A percentile compares a stretch with the other conserved stretches of the same genome.
Conservation (phyloP, 139 green algal genomes). For the Picochlorum sp. region DNA sequence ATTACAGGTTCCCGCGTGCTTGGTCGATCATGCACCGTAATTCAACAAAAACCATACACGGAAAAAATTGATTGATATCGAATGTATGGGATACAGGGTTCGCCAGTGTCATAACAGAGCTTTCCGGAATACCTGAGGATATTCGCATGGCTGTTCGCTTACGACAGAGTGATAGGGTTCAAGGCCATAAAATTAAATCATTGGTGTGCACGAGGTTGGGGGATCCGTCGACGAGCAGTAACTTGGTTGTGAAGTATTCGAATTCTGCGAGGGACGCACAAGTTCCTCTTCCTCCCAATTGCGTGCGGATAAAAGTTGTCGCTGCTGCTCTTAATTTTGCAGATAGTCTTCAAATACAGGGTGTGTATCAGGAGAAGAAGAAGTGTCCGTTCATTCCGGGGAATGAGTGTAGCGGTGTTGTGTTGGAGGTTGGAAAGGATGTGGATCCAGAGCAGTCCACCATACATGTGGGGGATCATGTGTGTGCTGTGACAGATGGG, state of each 20-base stretch:
- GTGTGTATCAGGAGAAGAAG: constrained; percentile 49
- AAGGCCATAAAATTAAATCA: constrained; percentile 25
- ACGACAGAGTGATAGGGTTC: too few species aligned
- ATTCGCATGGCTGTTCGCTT: too few species aligned
- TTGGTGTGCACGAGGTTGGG: constrained; percentile 49
- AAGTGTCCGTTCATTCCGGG: constrained; percentile 75
- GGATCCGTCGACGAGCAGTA: constrained; percentile 18
- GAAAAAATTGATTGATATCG: too few species aligned
- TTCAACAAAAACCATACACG: too few species aligned
- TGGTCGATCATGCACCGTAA: not conserved
- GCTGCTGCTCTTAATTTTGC: constrained; percentile 64
- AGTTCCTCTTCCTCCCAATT: constrained; percentile 12
- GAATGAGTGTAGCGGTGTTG: constrained; percentile 57
- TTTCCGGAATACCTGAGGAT: too few species aligned
- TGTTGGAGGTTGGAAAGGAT: constrained; percentile 54
- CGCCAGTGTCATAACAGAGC: too few species aligned
- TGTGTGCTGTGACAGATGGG: constrained; percentile 42
- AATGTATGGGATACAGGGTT: too few species aligned
- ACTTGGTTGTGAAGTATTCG: constrained; percentile 12
- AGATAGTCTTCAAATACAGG: constrained; percentile 52
- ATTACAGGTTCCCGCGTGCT: not conserved
- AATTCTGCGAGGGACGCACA: not conserved
- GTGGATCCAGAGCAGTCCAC: constrained; percentile 28
- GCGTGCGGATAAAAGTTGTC: constrained; percentile 34
- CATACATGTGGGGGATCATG: constrained; percentile 59